Evolutionary conservation across 176 grass and related monocot species (phyloP), one percentile per base, ranked within the genome.

Genomic region (Ampelocalamus luodianensis): DNA sequence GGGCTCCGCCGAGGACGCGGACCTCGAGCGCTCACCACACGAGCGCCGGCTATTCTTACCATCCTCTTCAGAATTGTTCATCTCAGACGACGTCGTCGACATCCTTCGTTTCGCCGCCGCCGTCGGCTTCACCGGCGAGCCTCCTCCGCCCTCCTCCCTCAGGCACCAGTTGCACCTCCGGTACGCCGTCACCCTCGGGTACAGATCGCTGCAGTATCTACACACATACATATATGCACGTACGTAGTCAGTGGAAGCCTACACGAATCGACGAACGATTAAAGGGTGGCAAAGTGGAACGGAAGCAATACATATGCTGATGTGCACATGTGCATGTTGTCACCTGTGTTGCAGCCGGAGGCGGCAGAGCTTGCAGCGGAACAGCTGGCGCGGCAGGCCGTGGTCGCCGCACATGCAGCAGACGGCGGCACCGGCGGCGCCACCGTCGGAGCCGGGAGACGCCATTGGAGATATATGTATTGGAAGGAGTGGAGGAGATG

Each of bases 401-500:
- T 81, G 87, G 76, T 97, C 91, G 58, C 94, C 94, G 53, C 94
- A 97, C 94, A 97, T 97, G 94, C 94, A 97, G 83, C 94, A 97
- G 79, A 97, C 87, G 22, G 71, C 84, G 45, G 63, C 8, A 40
- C 10, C n/a, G 10, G 15, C 18, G 53, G 5, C 15, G 37, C 26
- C 32, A 6, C 5, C 54, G 72, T 27, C 22, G 55, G 44, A 36
- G 43, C 3, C 17, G 8, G 50, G 42, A 32, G n/a, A 43, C 16
- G 55, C n/a, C 86, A 88, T 83, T 64, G 70, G 5, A 17, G 10
- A 4, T 10, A 16, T 44, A 42, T 0, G 4, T 7, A 6, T 10
- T 0, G 4, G 11, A 6, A 15, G 60, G 5, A 26, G 18, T 49
- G 6, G 76, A 32, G 72, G 72, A 53, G 23, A 6, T 45, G 43